These are phyloP conservation scores for Exserohilum rostratum DNA, from an alignment of 2,329 filamentous ascomycete genomes.

Conservation along the genomic window DNA sequence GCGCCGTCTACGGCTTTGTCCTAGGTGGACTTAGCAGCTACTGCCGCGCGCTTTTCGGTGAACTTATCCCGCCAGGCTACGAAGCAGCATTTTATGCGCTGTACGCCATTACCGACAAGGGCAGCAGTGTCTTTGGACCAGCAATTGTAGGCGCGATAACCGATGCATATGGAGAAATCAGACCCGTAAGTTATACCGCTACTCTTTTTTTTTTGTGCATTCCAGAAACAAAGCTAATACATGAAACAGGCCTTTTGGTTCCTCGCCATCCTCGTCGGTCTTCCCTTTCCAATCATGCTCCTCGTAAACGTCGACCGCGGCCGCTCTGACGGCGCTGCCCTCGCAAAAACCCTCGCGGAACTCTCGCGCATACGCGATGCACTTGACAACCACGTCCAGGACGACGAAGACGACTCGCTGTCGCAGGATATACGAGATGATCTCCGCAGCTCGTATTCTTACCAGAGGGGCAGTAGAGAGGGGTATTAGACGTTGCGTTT, in stretches of 20 bases:
- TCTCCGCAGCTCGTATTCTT: conserved; percentile 21
- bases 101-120: conserved; percentile 97
- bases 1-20: conserved; percentile 89
- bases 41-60: conserved; percentile 88
- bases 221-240: neutral
- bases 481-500: too few species aligned
- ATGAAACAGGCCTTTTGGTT: conserved; percentile 78
- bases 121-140: conserved; percentile 90
- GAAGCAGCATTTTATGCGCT: conserved; percentile 96
- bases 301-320: conserved; percentile 78
- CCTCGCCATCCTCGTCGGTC: conserved; percentile 78
- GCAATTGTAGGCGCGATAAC: conserved; percentile 93
- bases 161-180: conserved; percentile 64
- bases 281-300: conserved; percentile 84
- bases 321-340: conserved; percentile 49
- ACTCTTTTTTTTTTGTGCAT: too few species aligned
- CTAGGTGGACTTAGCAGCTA: conserved; percentile 92
- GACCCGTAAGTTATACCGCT: conserved; percentile 51
- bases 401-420: conserved; percentile 17
- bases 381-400: conserved; percentile 7
- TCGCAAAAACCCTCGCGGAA: conserved; percentile 48
- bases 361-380: conserved; percentile 20
- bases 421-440: conserved; percentile 20
- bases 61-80: conserved; percentile 90
- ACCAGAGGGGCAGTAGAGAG: neutral